Percentiles rank a stretch among this genome's conserved stretches.
phyloP scores from a whole-genome alignment of 2,329 filamentous ascomycete genomes.

The Trichoderma brevicompactum region DNA sequence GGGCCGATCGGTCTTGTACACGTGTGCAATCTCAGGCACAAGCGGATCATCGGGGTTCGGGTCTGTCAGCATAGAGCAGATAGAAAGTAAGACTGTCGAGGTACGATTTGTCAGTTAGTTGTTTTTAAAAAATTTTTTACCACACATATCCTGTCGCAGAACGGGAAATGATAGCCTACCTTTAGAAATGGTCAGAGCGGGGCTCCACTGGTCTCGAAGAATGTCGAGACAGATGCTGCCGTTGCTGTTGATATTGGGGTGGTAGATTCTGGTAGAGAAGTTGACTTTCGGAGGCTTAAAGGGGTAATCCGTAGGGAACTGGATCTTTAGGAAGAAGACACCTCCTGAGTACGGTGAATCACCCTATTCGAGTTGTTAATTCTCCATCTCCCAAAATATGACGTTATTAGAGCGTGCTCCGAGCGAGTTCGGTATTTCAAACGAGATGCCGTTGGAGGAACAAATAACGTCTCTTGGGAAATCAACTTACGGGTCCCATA shows the following conservation, averaged over 20 bases:
- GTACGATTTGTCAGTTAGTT: conserved; percentile 28
- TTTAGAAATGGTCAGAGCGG: conserved; percentile 97
- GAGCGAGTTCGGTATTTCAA: background rate
- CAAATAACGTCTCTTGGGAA: background rate
- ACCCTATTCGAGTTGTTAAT: conserved; percentile 60
- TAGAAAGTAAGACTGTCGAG: conserved; percentile 82
- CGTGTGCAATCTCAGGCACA: conserved; percentile 97
- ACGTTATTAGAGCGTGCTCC: background rate
- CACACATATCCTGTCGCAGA: background rate
- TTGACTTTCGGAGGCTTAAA: conserved; percentile 99
- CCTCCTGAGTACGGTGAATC: conserved; percentile 98
- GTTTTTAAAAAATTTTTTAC: background rate
- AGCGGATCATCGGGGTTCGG: conserved; percentile 99
- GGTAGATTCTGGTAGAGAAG: conserved; percentile 99
- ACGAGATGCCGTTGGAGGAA: background rate
- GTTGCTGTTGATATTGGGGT: conserved; percentile 99
- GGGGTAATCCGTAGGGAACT: conserved; percentile 99
- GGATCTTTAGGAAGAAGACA: conserved; percentile 98
- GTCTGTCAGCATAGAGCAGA: conserved; percentile 99
- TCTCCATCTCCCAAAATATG: conserved; percentile 12
- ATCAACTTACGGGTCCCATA: conserved; percentile 88
- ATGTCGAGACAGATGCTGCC: conserved; percentile 99
- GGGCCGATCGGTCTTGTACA: conserved; percentile 98
- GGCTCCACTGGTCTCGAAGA: conserved; percentile 98
- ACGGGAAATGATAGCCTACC: conserved; percentile 58